phyloP scores from a whole-genome alignment of 257 asterid genomes.

The Solanum pimpinellifolium region DNA sequence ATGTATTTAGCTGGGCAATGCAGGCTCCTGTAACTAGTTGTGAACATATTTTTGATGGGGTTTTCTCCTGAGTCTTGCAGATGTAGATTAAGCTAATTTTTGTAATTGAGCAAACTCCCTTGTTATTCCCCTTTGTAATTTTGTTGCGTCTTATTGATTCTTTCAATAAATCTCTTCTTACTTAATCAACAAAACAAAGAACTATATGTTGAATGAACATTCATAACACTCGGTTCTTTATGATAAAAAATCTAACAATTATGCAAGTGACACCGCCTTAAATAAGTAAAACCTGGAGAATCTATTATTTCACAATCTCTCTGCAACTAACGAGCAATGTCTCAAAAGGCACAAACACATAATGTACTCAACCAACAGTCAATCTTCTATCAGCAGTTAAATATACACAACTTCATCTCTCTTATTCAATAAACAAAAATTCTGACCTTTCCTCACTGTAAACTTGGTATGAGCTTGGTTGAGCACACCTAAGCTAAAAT shows the following conservation, averaged over 20 bases:
- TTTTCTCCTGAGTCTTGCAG: neutral
- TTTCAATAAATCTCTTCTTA: neutral
- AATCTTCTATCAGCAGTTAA: neutral
- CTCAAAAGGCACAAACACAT: neutral
- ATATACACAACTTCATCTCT: neutral
- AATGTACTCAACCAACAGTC: neutral
- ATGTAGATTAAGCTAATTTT: neutral
- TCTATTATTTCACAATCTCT: neutral
- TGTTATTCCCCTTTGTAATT: neutral
- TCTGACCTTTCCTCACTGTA: conserved; percentile 7
- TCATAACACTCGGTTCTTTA: neutral
- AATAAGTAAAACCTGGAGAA: neutral
- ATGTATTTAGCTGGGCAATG: neutral
- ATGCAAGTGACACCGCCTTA: neutral
- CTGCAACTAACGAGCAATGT: neutral
- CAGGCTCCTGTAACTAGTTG: neutral
- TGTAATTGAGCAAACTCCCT: neutral
- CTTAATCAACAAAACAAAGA: neutral
- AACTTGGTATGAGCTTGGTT: conserved; percentile 2
- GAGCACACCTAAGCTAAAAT: conserved; percentile 6
- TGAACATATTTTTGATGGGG: neutral
- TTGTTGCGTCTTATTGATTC: neutral
- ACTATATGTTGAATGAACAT: neutral
- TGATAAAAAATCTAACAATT: neutral
- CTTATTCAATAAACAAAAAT: neutral